Evolutionary conservation across 2,329 filamentous ascomycete species (phyloP).

Genomic region (Botrytis squamosa): DNA sequence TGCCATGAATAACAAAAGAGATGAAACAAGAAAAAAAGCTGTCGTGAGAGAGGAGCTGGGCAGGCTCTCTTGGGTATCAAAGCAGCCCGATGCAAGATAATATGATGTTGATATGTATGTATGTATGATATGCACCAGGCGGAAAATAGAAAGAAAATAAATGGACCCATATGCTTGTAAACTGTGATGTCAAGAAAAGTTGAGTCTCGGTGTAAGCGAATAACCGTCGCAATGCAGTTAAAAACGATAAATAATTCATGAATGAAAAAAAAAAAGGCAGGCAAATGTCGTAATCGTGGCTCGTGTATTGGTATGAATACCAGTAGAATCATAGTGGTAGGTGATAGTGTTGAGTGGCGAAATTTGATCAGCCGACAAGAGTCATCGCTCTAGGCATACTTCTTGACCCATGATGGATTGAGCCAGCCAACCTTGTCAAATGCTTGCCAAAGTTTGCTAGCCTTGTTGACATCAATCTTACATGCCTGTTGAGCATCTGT

Average conservation of each 20-base stretch:
- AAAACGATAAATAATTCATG: not conserved
- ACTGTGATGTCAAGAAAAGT: conserved; percentile 31
- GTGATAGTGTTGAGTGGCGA: conserved; percentile 14
- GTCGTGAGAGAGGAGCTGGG: conserved; percentile 37
- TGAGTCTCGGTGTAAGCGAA: conserved; percentile 23
- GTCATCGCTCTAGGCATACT: conserved; percentile 26
- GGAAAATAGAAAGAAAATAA: conserved; percentile 21
- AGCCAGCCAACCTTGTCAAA: conserved; percentile 89
- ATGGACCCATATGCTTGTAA: conserved; percentile 14
- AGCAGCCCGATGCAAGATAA: conserved; percentile 35
- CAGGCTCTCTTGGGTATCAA: conserved; percentile 38
- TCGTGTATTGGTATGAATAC: conserved; percentile 4
- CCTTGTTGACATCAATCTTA: conserved; percentile 98
- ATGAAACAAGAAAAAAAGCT: conserved; percentile 14
- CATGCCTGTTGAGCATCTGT: conserved; percentile 95
- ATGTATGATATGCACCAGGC: conserved; percentile 26
- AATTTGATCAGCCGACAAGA: conserved; percentile 17
- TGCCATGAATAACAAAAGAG: conserved; percentile 15
- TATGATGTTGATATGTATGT: conserved; percentile 11
- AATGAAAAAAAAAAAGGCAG: conserved; percentile 13
- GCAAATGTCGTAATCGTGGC: conserved; percentile 11
- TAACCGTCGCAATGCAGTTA: conserved; percentile 33
- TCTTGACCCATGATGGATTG: conserved; percentile 31
- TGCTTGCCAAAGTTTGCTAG: conserved; percentile 85
- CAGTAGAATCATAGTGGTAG: conserved; percentile 1